Percentiles rank a stretch among this genome's conserved stretches.
Evolutionary conservation across 192 early-diverging fungal genomes (phyloP).

Genomic region (Backusella luteola): DNA sequence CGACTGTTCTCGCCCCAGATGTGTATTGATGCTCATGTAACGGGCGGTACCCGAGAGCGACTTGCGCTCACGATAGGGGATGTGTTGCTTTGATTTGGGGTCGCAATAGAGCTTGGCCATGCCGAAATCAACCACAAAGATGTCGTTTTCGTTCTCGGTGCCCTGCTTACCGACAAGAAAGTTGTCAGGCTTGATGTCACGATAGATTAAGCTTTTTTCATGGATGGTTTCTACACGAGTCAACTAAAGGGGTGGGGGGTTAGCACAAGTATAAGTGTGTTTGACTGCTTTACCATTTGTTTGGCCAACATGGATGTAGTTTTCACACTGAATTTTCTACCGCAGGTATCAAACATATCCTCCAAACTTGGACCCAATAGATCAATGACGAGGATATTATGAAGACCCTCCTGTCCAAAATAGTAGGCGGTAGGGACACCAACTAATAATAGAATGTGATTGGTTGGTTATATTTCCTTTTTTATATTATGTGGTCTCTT

Average conservation of each 20-base stretch:
- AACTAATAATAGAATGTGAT: constrained; percentile 35
- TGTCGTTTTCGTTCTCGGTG: constrained; percentile 57
- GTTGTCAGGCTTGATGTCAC: constrained; percentile 99
- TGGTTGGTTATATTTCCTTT: neutral
- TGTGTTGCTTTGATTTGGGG: constrained; percentile 95
- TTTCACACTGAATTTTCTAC: constrained; percentile 87
- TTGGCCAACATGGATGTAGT: constrained; percentile 95
- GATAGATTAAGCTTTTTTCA: constrained; percentile 93
- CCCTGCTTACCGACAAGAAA: constrained; percentile 86
- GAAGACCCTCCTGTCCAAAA: constrained; percentile 95
- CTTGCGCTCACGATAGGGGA: constrained; percentile 96
- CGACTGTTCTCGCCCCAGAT: constrained; percentile 96
- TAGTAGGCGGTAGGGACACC: constrained; percentile 93
- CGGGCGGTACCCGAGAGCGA: constrained; percentile 93
- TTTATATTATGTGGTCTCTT: constrained; percentile 11
- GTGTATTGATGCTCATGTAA: constrained; percentile 99
- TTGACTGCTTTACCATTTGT: constrained; percentile 64
- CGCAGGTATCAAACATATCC: constrained; percentile 95
- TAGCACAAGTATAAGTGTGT: neutral
- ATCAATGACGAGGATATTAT: constrained; percentile 94
- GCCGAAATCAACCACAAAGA: constrained; percentile 97
- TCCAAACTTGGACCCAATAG: constrained; percentile 90
- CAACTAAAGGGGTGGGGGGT: constrained; percentile 34
- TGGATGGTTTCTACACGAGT: constrained; percentile 90
- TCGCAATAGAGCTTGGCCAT: constrained; percentile 99